Evolutionary conservation across 2,329 filamentous ascomycete species (phyloP), one percentile per base, ranked within the genome.

Genomic region (Xylaria sp.): DNA sequence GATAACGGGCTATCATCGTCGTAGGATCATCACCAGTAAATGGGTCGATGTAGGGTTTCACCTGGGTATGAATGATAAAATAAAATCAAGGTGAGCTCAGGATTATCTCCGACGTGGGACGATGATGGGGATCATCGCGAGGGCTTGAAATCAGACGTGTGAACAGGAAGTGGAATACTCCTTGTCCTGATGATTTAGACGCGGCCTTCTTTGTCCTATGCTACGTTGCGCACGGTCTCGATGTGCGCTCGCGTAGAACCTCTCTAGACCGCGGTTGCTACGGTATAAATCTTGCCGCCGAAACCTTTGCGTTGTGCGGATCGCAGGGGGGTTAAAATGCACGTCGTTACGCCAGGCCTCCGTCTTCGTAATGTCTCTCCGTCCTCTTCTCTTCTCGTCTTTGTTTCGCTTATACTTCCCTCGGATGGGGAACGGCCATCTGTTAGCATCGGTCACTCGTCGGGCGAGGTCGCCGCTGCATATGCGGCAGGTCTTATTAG

Each of bases 201-300:
- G 0, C 85, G 80, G 3, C 85, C 85, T 78, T 87, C 85, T 1
- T 76, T 71, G 62, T 87, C 85, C 85, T 84, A 87, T 10, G 80
- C 75, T 0, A 85, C 83, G 0, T 78, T 79, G 8, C 82, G 77
- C 0, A 83, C 76, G 4, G 65, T 60, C 0, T 73, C 67, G 10
- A 80, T 75, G 20, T 73, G 61, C 25, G 74, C 64, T 1, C 66
- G 32, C 12, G 76, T 66, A 59, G 85, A 81, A 70, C 86, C 83
- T 12, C 78, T 74, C 2, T 84, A 79, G 15, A 87, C 71, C 52
- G 87, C 80, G 28, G 81, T 83, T 32, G 81, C 84, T 1, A 88
- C 83, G 13, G 86, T 85, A 69, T 87, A 85, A 0, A 87, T 76
- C 67, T 82, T 85, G 1, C 85, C 81, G 1, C 80, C 82, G 53